Conservation (phyloP, 2,329 filamentous ascomycete genomes). For the Decorospora gaudefroyi region DNA sequence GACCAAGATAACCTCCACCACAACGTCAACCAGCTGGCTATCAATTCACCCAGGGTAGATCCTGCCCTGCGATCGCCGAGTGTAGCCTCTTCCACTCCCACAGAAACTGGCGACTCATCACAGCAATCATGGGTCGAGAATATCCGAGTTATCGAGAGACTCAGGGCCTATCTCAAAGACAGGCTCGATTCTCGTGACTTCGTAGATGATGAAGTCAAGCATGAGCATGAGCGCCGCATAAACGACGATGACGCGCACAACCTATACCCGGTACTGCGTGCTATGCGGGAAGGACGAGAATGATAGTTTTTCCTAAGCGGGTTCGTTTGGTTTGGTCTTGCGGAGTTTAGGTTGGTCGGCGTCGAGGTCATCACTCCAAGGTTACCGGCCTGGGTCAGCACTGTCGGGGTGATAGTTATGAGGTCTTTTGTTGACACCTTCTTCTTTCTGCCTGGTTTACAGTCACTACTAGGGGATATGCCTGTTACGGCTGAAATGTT, state of each 20-base stretch:
- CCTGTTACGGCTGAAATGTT: constrained; percentile 11
- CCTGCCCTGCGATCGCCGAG: constrained; percentile 48
- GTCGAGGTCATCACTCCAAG: constrained; percentile 20
- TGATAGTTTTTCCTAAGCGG: constrained; percentile 18
- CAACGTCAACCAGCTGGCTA: constrained; percentile 47
- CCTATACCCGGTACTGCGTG: constrained; percentile 49
- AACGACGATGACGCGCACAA: constrained; percentile 49
- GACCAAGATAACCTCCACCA: constrained; percentile 46
- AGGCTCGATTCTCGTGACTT: constrained; percentile 58
- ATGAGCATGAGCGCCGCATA: constrained; percentile 36
- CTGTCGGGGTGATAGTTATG: constrained; percentile 8
- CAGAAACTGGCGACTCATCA: constrained; percentile 41
- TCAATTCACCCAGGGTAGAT: constrained; percentile 49
- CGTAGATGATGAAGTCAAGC: constrained; percentile 39
- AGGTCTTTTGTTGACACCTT: constrained; percentile 15
- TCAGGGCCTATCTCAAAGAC: constrained; percentile 62
- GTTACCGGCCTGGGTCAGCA: neutral
- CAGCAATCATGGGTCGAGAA: constrained; percentile 66
- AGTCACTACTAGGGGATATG: constrained; percentile 14
- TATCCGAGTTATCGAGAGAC: constrained; percentile 65
- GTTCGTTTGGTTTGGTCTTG: constrained; percentile 15
- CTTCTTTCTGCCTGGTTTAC: constrained; percentile 12
- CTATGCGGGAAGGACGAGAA: constrained; percentile 47
- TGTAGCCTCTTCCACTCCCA: constrained; percentile 43
- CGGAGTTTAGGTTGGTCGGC: constrained; percentile 22